phyloP scores from a whole-genome alignment of 192 early-diverging fungal genomes.

The Powellomyces hirtus region DNA sequence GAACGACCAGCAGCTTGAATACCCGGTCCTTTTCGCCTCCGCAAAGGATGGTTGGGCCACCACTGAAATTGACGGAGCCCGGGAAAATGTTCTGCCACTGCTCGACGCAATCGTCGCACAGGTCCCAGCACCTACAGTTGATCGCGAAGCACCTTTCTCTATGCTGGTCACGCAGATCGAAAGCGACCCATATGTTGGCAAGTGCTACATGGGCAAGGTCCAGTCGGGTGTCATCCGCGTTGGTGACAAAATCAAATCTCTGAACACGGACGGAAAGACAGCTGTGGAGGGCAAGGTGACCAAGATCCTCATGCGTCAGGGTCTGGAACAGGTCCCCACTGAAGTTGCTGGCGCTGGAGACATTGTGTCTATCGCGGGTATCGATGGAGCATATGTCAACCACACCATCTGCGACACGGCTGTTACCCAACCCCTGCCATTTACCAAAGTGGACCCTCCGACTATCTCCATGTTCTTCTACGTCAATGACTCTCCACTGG shows the following conservation, averaged over 20 bases:
- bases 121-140: slow-evolving; percentile 67
- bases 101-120: slow-evolving; percentile 71
- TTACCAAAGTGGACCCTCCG: slow-evolving; percentile 77
- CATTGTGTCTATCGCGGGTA: slow-evolving; percentile 74
- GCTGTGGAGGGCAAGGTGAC: slow-evolving; percentile 69
- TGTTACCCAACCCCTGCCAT: slow-evolving; percentile 64
- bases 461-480: slow-evolving; percentile 84
- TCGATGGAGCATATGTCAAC: slow-evolving; percentile 75
- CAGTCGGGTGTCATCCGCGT: slow-evolving; percentile 66
- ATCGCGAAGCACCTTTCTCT: slow-evolving; percentile 64
- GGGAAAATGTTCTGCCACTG: slow-evolving; percentile 49
- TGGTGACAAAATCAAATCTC: slow-evolving; percentile 71
- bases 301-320: slow-evolving; percentile 72
- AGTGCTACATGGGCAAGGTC: slow-evolving; percentile 77
- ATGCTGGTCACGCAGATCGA: slow-evolving; percentile 89
- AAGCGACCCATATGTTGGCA: slow-evolving; percentile 77
- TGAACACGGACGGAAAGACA: slow-evolving; percentile 66
- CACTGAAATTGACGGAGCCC: slow-evolving; percentile 43
- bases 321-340: slow-evolving; percentile 64
- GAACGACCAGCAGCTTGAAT: slow-evolving; percentile 74
- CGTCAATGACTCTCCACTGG: slow-evolving; percentile 85
- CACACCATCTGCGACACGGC: slow-evolving; percentile 69
- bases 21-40: slow-evolving; percentile 73
- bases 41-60: slow-evolving; percentile 85
- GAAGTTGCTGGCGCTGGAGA: slow-evolving; percentile 79